Base-by-base conservation (phyloP, 805 yeast genomes). In the Phaffomyces antillensis region DNA sequence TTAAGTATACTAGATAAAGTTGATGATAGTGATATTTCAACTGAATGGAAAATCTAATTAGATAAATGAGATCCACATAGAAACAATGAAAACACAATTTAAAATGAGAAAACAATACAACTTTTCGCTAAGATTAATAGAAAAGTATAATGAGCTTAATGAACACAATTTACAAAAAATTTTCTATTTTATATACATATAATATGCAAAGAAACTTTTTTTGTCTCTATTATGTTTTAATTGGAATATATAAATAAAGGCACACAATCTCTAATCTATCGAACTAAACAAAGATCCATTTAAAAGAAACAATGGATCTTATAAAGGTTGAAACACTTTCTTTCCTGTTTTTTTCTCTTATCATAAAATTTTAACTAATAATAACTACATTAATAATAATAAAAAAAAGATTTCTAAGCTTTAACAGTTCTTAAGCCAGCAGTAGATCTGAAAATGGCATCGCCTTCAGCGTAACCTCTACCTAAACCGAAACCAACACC, bases 401-500 rank as follows among this genome's bases (percentile, higher is more conserved):
- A 20, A 3, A 20, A 20, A 5, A 20, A 20, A 20, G 7, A 6
- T 10, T 11, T 28, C 30, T 42, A 85, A 48, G 87, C 86, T 61
- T 79, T 80, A 47, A 82, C 79, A 42, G 80, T 71, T 75, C 95
- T 82, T 51, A 83, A 64, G 45, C 95, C 95, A 51, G 83, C 86
- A 45, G 75, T 71, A 13, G 87, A 77, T 71, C 97, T 83, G 77
- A 93, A 91, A 46, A 90, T 85, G 49, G 97, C 95, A 62, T 93
- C 98, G 50, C 98, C 99, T 72, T 93, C 99, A 49, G 98, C 81
- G 68, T 89, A 93, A 44, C 96, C 96, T 73, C 96, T 84, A 53
- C 99, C 99, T 51, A 90, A 76, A 54, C 99, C 99, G 60, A 93
- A 91, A 34, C 99, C 99, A 52, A 89, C 70, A 53, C 99, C 99